These are phyloP conservation scores for Cyclotella cryptica DNA, from an alignment of 108 stramenopile genomes.

Conservation along the genomic window DNA sequence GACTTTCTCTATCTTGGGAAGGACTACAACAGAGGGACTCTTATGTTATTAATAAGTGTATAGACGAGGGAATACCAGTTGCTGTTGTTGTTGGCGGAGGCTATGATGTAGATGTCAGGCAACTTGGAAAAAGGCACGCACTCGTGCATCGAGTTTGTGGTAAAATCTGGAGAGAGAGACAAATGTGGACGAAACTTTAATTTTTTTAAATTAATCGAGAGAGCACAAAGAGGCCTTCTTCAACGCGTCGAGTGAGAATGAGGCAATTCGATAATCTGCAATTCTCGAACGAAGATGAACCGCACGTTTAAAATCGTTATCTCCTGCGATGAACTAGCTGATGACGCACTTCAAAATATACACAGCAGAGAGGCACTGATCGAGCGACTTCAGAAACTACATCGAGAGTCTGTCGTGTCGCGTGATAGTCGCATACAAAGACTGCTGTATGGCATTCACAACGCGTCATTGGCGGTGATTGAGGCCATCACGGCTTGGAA, in stretches of 20 bases:
- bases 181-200: no score
- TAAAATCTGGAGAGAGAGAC: conserved; percentile 70
- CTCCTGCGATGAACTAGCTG: conserved; percentile 13
- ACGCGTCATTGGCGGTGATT: conserved; percentile 33
- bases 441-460: conserved; percentile 44
- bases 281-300: not conserved
- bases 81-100: conserved; percentile 84
- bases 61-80: conserved; percentile 61
- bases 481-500: conserved; percentile 46
- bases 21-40: conserved; percentile 73
- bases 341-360: conserved; percentile 35
- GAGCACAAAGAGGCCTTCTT: no score
- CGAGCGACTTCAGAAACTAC: conserved; percentile 30
- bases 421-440: conserved; percentile 31
- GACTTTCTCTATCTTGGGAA: conserved; percentile 61
- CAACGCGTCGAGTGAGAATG: no score
- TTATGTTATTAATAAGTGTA: conserved; percentile 65
- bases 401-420: conserved; percentile 19
- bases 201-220: no score
- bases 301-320: no score
- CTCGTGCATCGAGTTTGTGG: conserved; percentile 77
- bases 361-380: conserved; percentile 38
- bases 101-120: conserved; percentile 69
- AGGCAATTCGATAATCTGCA: no score
- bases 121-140: conserved; percentile 72